These are phyloP conservation scores for Globisporangium solare DNA, from an alignment of 352 stramenopile genomes.

Conservation along the genomic window DNA sequence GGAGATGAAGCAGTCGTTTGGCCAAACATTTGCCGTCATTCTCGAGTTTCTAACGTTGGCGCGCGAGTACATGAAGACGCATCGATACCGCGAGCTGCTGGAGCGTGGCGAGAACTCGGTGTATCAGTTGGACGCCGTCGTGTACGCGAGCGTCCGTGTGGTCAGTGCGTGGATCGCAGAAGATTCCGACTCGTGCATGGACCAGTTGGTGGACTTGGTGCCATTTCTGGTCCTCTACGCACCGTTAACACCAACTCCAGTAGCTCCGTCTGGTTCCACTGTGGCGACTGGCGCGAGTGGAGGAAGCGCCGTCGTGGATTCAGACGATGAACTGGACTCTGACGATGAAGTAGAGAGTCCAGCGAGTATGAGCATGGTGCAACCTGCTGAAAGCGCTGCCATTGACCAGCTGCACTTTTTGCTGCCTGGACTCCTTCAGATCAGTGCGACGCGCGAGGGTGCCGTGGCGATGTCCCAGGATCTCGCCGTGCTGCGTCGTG, in stretches of 20 bases:
- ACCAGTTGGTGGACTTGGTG: constrained; percentile 62
- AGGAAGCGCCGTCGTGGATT: constrained; percentile 35
- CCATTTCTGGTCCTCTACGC: constrained; percentile 81
- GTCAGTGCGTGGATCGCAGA: constrained; percentile 80
- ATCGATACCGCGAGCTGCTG: constrained; percentile 51
- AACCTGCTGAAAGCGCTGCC: constrained; percentile 16
- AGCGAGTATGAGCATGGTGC: constrained; percentile 26
- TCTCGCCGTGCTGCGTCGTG: constrained; percentile 45
- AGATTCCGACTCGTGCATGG: constrained; percentile 67
- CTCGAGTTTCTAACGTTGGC: constrained; percentile 64
- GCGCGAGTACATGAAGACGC: constrained; percentile 67
- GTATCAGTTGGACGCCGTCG: constrained; percentile 61
- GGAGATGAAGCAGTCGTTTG: constrained; percentile 70
- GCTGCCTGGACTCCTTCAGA: constrained; percentile 71
- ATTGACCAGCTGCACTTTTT: constrained; percentile 82
- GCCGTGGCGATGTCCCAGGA: constrained; percentile 57
- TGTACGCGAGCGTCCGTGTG: constrained; percentile 73
- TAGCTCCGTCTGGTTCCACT: neutral
- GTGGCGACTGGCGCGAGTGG: neutral
- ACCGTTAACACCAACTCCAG: constrained; percentile 5
- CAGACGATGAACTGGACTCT: constrained; percentile 68
- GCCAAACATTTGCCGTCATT: constrained; percentile 66
- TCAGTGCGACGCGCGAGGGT: constrained; percentile 61
- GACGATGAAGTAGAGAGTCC: constrained; percentile 63
- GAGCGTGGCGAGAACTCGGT: constrained; percentile 29